Conservation (phyloP, 2,329 filamentous ascomycete genomes). For the Diaporthe sp. region DNA sequence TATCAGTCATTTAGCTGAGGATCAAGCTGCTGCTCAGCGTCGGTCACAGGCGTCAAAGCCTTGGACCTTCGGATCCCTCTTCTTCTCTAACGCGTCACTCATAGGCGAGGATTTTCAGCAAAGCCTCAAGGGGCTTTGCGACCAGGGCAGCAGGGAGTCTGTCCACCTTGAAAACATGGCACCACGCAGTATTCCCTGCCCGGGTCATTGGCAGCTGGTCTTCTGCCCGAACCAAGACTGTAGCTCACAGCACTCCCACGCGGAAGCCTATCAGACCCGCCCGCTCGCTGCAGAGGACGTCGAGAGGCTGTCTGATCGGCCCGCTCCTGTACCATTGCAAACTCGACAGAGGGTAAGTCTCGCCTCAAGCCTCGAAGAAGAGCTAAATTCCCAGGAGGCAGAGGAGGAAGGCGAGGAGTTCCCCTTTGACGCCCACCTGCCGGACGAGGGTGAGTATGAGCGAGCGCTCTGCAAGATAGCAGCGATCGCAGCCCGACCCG, state of each 20-base stretch:
- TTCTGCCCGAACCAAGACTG: constrained; percentile 14
- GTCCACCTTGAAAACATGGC: too few relatives aligned
- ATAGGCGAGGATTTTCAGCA: constrained; percentile 21
- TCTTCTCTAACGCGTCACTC: constrained; percentile 24
- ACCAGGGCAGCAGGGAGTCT: not conserved
- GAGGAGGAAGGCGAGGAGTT: not conserved
- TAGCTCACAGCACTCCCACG: not conserved
- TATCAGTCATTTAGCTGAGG: not conserved
- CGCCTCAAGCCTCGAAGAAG: not conserved
- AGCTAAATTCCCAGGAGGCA: not conserved
- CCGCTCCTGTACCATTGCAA: not conserved
- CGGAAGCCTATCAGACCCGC: not conserved
- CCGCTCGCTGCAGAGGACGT: not conserved
- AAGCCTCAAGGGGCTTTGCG: not conserved
- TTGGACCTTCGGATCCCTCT: not conserved
- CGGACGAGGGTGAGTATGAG: not conserved
- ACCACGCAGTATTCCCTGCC: not conserved
- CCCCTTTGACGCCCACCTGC: not conserved
- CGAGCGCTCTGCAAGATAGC: not conserved
- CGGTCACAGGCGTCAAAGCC: not conserved
- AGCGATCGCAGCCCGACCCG: not conserved
- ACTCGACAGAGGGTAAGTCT: not conserved
- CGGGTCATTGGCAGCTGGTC: constrained; percentile 4
- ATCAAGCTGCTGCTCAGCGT: constrained; percentile 17
- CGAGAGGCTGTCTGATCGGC: not conserved